Percentiles rank a stretch among this genome's conserved stretches.
phyloP scores from a whole-genome alignment of 2,329 filamentous ascomycete species.

The Ascosphaera apis region DNA sequence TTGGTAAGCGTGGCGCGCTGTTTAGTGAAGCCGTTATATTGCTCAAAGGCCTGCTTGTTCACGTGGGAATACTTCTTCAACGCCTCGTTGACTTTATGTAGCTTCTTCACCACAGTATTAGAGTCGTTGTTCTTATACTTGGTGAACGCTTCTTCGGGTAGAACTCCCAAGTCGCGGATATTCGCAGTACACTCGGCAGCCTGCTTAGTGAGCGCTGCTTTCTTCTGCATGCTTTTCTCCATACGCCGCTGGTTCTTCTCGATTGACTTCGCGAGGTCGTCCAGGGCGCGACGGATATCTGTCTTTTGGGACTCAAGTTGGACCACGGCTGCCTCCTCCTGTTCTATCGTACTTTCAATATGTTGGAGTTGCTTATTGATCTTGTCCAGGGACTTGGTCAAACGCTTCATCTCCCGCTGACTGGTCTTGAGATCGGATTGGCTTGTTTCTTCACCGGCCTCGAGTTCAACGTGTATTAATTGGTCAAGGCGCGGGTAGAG shows the following conservation, averaged over 20 bases:
- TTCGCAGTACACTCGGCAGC: constrained; percentile 64
- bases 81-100: constrained; percentile 78
- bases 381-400: constrained; percentile 41
- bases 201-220: constrained; percentile 53
- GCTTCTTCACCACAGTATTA: constrained; percentile 46
- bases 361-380: constrained; percentile 48
- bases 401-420: constrained; percentile 58
- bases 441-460: constrained; percentile 33
- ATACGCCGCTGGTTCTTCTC: constrained; percentile 72
- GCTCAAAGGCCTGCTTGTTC: constrained; percentile 98
- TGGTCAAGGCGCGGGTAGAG: constrained; percentile 71
- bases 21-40: constrained; percentile 91
- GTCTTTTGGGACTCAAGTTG: constrained; percentile 35
- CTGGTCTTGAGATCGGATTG: constrained; percentile 50
- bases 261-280: constrained; percentile 54
- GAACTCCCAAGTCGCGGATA: constrained; percentile 76
- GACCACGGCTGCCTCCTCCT: constrained; percentile 29
- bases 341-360: constrained; percentile 50
- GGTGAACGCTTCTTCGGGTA: constrained; percentile 82
- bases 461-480: constrained; percentile 52
- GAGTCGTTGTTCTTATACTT: constrained; percentile 70
- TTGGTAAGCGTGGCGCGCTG: constrained; percentile 72
- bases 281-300: constrained; percentile 46
- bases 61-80: constrained; percentile 94
- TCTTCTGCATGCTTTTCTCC: constrained; percentile 79